Conservation (phyloP, 768 basidiomycete genomes). For the Lactifluus piperatus region DNA sequence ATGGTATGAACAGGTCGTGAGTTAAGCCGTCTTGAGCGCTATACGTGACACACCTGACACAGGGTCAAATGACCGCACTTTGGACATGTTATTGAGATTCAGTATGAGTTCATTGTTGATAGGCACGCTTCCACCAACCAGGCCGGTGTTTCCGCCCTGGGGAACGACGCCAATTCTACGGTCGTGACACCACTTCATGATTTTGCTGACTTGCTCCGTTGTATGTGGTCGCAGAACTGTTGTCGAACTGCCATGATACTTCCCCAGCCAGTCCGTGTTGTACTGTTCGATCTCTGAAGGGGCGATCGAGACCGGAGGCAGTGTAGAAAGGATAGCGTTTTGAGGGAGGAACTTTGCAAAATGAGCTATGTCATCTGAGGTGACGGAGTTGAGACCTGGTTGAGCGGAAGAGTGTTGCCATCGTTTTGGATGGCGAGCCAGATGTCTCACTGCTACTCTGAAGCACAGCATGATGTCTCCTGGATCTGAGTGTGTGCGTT, state of each 20-base stretch:
- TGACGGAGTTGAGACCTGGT: slow-evolving; percentile 33
- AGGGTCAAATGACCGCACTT: slow-evolving; percentile 74
- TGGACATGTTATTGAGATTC: slow-evolving; percentile 73
- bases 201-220: slow-evolving; percentile 78
- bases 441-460: neutral
- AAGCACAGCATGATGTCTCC: slow-evolving; percentile 11
- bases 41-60: slow-evolving; percentile 51
- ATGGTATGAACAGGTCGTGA: neutral
- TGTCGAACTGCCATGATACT: slow-evolving; percentile 76
- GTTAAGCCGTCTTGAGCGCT: slow-evolving; percentile 2
- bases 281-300: slow-evolving; percentile 61
- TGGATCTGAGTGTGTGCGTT: neutral
- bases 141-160: slow-evolving; percentile 96
- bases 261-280: slow-evolving; percentile 96
- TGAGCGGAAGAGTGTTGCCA: slow-evolving; percentile 23
- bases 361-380: slow-evolving; percentile 51
- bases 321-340: slow-evolving; percentile 59
- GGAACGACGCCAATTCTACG: slow-evolving; percentile 85
- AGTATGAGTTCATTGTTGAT: slow-evolving; percentile 81
- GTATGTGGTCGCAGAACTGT: slow-evolving; percentile 87
- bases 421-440: slow-evolving; percentile 2
- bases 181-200: slow-evolving; percentile 80
- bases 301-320: slow-evolving; percentile 40
- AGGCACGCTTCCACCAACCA: slow-evolving; percentile 93
- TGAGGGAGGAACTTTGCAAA: slow-evolving; percentile 58